A percentile compares a stretch with the other conserved stretches of the same genome.
Conservation (phyloP, 176 grass and related monocot species). For the Zoysia japonica region DNA sequence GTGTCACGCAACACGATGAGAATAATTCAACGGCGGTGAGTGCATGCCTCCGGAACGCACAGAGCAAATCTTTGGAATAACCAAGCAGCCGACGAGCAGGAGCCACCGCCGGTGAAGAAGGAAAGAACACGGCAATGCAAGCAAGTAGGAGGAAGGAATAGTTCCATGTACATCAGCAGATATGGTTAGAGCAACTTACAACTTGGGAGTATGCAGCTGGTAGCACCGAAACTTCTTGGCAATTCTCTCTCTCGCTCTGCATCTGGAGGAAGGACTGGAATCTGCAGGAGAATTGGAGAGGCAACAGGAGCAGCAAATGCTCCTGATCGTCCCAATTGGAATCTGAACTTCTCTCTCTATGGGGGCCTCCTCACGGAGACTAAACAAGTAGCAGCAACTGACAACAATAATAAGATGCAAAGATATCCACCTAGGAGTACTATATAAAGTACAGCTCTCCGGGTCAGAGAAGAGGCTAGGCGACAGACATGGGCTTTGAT, state of each 20-base stretch:
- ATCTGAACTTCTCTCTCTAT: constrained; percentile 31
- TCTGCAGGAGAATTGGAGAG: constrained; percentile 41
- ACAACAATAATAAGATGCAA: constrained; percentile 57
- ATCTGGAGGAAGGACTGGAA: constrained; percentile 38
- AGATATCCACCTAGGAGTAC: constrained; percentile 24
- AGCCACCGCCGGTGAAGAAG: constrained; percentile 9
- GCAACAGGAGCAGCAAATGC: constrained; percentile 22
- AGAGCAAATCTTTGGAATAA: constrained; percentile 33
- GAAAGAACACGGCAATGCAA: no score
- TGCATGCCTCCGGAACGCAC: constrained; percentile 18
- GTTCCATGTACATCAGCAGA: constrained; percentile 1
- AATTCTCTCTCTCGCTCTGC: neutral
- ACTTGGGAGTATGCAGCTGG: constrained; percentile 13
- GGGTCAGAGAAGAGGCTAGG: constrained; percentile 29
- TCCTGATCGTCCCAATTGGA: constrained; percentile 46
- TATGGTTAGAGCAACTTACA: constrained; percentile 35
- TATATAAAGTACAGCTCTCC: constrained; percentile 6
- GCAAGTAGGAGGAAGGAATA: neutral
- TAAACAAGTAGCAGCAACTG: constrained; percentile 25
- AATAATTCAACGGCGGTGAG: constrained; percentile 50
- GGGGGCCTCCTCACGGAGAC: constrained; percentile 32
- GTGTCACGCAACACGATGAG: constrained; percentile 39
- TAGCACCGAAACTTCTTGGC: constrained; percentile 35
- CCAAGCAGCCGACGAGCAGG: constrained; percentile 24
- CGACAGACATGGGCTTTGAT: constrained; percentile 44